Evolutionary conservation across 1,284 basidiomycete genomes (phyloP).

Genomic region (Paramarasmius palmivorus): DNA sequence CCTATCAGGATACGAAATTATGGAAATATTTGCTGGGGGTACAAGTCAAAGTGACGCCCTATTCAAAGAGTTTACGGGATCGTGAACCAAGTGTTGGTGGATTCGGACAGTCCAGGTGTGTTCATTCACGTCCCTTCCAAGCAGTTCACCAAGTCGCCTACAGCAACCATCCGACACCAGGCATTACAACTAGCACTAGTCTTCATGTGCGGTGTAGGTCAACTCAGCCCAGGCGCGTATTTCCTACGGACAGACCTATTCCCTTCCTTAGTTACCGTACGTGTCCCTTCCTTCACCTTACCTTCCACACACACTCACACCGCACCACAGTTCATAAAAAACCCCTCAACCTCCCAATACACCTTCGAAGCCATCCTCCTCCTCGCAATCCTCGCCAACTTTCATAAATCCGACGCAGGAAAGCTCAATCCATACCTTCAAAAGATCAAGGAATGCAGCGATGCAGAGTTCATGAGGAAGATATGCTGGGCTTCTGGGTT

Average conservation of each 20-base stretch:
- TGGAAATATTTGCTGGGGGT: conserved; percentile 64
- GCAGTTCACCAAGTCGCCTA: background rate
- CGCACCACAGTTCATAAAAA: conserved; percentile 48
- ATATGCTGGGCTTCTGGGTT: conserved; percentile 57
- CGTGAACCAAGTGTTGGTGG: background rate
- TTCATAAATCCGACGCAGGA: conserved; percentile 67
- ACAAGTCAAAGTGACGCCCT: conserved; percentile 54
- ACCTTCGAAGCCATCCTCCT: conserved; percentile 60
- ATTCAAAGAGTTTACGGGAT: conserved; percentile 47
- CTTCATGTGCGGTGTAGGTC: conserved; percentile 56
- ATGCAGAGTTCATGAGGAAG: conserved; percentile 52
- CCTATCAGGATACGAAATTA: conserved; percentile 65
- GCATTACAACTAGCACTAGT: conserved; percentile 55
- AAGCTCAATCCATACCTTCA: conserved; percentile 65
- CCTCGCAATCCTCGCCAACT: conserved; percentile 60
- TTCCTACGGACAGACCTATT: conserved; percentile 62
- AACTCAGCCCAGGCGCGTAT: conserved; percentile 69
- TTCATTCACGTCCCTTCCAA: background rate
- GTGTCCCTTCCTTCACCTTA: conserved; percentile 17
- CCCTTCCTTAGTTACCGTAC: conserved; percentile 48
- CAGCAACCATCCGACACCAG: conserved; percentile 52
- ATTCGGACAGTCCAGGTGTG: conserved; percentile 7
- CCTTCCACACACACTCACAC: background rate
- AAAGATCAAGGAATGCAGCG: conserved; percentile 45
- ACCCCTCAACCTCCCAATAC: conserved; percentile 50